Evolutionary conservation across 768 basidiomycete genomes (phyloP).

Genomic region (Neoboletus subvelutipes): DNA sequence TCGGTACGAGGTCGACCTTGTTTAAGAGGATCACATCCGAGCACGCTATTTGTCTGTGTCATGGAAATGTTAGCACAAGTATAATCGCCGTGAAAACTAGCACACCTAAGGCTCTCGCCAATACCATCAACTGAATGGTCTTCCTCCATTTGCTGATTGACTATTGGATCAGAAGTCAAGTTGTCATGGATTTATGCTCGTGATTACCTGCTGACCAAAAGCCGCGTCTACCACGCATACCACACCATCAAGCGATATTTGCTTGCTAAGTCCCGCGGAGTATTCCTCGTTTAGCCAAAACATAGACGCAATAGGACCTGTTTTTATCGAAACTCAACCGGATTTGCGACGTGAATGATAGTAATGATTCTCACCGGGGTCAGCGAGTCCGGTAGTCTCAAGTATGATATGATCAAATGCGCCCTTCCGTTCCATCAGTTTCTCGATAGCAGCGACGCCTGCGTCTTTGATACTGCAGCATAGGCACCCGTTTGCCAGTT

Average conservation of each 20-base stretch:
- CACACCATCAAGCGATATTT: conserved; percentile 83
- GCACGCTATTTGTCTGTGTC: conserved; percentile 84
- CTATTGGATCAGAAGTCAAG: conserved; percentile 2
- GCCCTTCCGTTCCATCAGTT: conserved; percentile 82
- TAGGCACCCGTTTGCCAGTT: conserved; percentile 94
- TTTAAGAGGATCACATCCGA: conserved; percentile 92
- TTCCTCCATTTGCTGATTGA: conserved; percentile 79
- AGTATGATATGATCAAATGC: conserved; percentile 93
- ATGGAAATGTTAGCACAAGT: not conserved
- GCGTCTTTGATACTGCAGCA: conserved; percentile 97
- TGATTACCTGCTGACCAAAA: conserved; percentile 63
- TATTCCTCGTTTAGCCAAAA: conserved; percentile 90
- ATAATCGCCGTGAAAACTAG: not conserved
- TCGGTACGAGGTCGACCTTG: conserved; percentile 76
- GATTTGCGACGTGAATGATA: not conserved
- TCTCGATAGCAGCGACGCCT: conserved; percentile 91
- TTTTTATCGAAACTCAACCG: conserved; percentile 2
- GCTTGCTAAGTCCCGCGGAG: conserved; percentile 60
- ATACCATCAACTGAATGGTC: conserved; percentile 61
- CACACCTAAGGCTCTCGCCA: conserved; percentile 80
- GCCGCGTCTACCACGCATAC: conserved; percentile 90
- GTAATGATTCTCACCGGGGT: conserved; percentile 63
- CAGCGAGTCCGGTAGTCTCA: conserved; percentile 94
- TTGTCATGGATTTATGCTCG: conserved; percentile 33
- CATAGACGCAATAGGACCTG: conserved; percentile 83